These are phyloP conservation scores for Noccaea caerulescens DNA, from an alignment of 345 rosid genomes.

Conservation along the genomic window DNA sequence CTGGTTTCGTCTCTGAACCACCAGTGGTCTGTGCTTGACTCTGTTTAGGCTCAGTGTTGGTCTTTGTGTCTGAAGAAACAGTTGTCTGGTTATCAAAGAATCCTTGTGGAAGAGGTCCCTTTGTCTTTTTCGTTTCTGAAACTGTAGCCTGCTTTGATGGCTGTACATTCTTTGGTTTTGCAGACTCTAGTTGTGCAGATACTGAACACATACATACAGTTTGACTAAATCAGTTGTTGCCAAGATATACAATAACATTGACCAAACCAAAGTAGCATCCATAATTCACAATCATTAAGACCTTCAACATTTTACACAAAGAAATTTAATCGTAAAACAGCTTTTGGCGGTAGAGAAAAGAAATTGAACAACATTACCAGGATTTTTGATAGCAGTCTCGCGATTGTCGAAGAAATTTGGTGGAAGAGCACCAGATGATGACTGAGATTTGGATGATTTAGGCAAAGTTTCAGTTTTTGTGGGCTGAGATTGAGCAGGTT, in stretches of 20 bases:
- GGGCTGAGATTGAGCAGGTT: constrained; percentile 35
- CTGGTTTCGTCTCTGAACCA: constrained; percentile 49
- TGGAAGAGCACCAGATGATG: constrained; percentile 59
- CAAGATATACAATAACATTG: not conserved
- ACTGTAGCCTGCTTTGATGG: constrained; percentile 39
- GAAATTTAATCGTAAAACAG: not conserved
- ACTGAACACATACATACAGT: constrained; percentile 2
- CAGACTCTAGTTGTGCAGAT: constrained; percentile 12
- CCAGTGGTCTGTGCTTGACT: constrained; percentile 36
- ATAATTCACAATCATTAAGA: not conserved
- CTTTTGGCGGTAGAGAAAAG: not conserved
- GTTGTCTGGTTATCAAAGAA: constrained; percentile 78
- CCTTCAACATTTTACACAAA: not conserved
- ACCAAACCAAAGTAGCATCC: not conserved
- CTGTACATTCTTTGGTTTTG: constrained; percentile 36
- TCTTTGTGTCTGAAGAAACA: constrained; percentile 63
- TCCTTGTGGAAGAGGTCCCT: constrained; percentile 78
- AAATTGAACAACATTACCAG: constrained; percentile 48
- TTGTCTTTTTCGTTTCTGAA: constrained; percentile 51
- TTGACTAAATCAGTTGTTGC: constrained; percentile 4
- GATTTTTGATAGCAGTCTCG: constrained; percentile 25
- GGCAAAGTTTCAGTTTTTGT: constrained; percentile 40
- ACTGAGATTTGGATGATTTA: constrained; percentile 41
- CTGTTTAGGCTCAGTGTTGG: constrained; percentile 43
- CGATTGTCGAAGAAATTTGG: constrained; percentile 60